A percentile compares a stretch with the other conserved stretches of the same genome.
Evolutionary conservation across 2,329 filamentous ascomycete species (phyloP).

Genomic region (Coleophoma cylindrospora): DNA sequence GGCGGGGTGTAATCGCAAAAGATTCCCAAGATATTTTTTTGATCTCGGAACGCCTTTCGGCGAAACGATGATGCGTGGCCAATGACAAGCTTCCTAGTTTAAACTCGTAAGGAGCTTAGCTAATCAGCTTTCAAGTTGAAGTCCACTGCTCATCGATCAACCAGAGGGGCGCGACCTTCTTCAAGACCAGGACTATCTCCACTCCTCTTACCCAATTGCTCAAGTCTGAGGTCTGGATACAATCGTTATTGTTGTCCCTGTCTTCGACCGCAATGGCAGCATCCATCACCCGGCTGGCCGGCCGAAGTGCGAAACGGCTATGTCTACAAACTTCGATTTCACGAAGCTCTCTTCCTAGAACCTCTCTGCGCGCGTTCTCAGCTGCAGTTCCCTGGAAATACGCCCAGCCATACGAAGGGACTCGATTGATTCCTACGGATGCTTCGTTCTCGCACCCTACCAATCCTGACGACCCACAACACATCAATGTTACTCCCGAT

Average conservation of each 20-base stretch:
- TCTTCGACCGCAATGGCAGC: conserved; percentile 56
- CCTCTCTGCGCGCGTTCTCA: conserved; percentile 57
- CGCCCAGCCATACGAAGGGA: conserved; percentile 51
- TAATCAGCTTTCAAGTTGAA: not conserved
- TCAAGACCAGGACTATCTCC: conserved; percentile 1
- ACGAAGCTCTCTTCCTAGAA: conserved; percentile 27
- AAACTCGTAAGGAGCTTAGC: not conserved
- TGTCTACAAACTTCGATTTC: conserved; percentile 40
- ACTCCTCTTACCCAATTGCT: conserved; percentile 13
- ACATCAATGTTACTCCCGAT: conserved; percentile 24
- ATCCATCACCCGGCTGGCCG: conserved; percentile 67
- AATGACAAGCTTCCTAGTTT: not conserved
- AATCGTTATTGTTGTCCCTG: conserved; percentile 10
- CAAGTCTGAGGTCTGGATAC: conserved; percentile 17
- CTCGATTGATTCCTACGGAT: conserved; percentile 50
- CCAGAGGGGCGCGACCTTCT: not conserved
- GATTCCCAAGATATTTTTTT: conserved; percentile 8
- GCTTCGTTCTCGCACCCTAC: conserved; percentile 49
- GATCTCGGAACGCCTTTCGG: not conserved
- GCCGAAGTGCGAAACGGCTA: conserved; percentile 64
- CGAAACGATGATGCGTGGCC: not conserved
- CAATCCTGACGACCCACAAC: conserved; percentile 36
- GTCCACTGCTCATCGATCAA: not conserved
- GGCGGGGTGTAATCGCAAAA: conserved; percentile 12
- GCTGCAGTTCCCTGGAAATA: conserved; percentile 58